A percentile compares a stretch with the other conserved stretches of the same genome.
These are phyloP conservation scores for Cornus controversa DNA, from an alignment of 148 eudicot species.

Conservation along the genomic window DNA sequence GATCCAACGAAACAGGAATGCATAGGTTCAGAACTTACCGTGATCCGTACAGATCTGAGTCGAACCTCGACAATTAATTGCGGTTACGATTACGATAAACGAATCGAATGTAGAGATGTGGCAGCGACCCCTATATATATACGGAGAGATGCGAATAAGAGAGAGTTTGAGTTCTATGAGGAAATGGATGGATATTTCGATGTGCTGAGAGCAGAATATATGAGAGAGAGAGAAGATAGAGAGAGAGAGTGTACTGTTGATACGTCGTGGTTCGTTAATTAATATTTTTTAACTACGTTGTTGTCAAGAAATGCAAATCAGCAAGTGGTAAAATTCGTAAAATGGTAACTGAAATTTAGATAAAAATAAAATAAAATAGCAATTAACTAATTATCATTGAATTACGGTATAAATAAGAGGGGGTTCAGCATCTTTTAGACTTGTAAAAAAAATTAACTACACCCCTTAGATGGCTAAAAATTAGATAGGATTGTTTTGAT, in stretches of 20 bases:
- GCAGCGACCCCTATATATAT: constrained; percentile 5
- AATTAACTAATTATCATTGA: too few species aligned
- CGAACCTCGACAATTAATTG: not conserved
- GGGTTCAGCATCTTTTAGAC: too few species aligned
- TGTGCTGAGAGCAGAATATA: not conserved
- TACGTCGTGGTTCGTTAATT: not conserved
- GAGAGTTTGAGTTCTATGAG: not conserved
- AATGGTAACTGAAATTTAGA: too few species aligned
- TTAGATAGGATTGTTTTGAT: too few species aligned
- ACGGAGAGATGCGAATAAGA: not conserved
- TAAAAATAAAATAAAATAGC: too few species aligned
- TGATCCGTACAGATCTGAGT: not conserved
- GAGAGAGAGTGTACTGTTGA: not conserved
- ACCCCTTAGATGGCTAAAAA: too few species aligned
- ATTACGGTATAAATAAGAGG: too few species aligned
- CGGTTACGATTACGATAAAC: not conserved
- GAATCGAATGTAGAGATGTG: not conserved
- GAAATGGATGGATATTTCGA: not conserved
- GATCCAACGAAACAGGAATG: constrained; percentile 4
- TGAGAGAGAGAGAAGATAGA: not conserved
- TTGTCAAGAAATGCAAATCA: not conserved
- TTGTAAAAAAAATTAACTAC: too few species aligned
- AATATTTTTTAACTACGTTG: too few species aligned
- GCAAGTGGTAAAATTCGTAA: too few species aligned
- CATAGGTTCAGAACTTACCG: constrained; percentile 3